Base-by-base conservation (phyloP, 345 rosid species). In the Combretum micranthum region DNA sequence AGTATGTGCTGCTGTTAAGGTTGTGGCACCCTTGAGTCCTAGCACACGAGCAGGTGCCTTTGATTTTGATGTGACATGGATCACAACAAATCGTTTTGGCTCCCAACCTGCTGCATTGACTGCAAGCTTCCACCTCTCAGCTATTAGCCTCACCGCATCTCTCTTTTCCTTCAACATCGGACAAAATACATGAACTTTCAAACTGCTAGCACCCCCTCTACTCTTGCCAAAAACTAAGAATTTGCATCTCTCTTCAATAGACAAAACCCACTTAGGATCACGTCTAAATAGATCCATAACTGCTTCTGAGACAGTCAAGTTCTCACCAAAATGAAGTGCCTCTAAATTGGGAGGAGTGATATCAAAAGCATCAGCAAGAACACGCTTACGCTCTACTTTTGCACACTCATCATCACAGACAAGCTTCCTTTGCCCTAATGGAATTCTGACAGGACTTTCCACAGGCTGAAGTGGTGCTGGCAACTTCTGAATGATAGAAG, bases 231-330 rank as follows among this genome's bases (percentile, higher is more conserved):
- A 92, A 52, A 93, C 96, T 87, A 89, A 69, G 71, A 73, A 79
- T 72, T 87, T 93, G 80, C 88, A 89, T 55, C 99, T 87, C 70
- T 93, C 97, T 71, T 93, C 96, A 61, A 93, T 86, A 15, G 88
- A 79, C 53, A 85, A 70, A 48, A 87, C 92, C 97, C 97, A 93
- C 68, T 76, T 89, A 0, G 92, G 83, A 77, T 93, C 97, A 46
- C 95, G 94, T 77, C 96, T 78, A 60, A 80, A 83, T 44, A 89
- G 68, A 72, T 93, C 97, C 19, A 75, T 57, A 63, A 93, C 72
- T 55, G 81, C 65, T 74, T 93, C 97, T 21, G 92, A 76, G 44
- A 83, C 64, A 4, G 75, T 69, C 65, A 81, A 66, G 67, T 72
- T 82, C 71, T 89, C 99, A 43, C 97, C 86, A 68, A 89, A 82